These are phyloP conservation scores for Saturnispora besseyi DNA, from an alignment of 805 yeast genomes.

Conservation along the genomic window DNA sequence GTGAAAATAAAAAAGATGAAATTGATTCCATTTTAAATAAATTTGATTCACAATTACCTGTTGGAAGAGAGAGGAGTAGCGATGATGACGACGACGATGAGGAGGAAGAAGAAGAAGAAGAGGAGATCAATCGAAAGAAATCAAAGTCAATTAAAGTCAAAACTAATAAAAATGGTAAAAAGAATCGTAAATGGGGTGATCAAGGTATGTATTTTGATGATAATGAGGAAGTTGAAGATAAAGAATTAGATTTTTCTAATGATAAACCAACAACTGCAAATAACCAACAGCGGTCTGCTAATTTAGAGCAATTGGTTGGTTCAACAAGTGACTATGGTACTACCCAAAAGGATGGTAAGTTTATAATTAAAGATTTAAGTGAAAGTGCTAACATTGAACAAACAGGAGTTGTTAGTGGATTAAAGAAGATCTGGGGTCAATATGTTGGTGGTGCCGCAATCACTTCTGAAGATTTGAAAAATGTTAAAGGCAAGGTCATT, in stretches of 20 bases:
- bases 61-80: conserved; percentile 20
- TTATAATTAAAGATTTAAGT: conserved; percentile 55
- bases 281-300: conserved; percentile 17
- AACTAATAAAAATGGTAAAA: conserved; percentile 21
- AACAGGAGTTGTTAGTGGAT: conserved; percentile 1
- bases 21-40: not conserved
- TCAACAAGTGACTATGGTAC: conserved; percentile 34
- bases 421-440: conserved; percentile 36
- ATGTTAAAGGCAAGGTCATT: conserved; percentile 55
- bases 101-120: conserved; percentile 3
- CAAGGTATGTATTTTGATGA: conserved; percentile 49
- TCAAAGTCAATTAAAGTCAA: conserved; percentile 20
- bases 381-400: conserved; percentile 16
- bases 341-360: conserved; percentile 44
- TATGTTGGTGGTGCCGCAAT: conserved; percentile 63
- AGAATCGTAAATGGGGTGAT: conserved; percentile 55
- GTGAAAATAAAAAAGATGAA: not conserved
- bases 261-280: conserved; percentile 11
- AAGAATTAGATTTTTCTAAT: conserved; percentile 46
- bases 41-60: conserved; percentile 3
- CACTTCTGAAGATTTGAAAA: conserved; percentile 52
- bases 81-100: conserved; percentile 7
- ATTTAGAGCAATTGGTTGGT: conserved; percentile 30
- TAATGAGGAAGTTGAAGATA: conserved; percentile 27
- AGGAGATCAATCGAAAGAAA: not conserved